Base-by-base conservation (phyloP, 2,329 filamentous ascomycete genomes). In the Claviceps africana region DNA sequence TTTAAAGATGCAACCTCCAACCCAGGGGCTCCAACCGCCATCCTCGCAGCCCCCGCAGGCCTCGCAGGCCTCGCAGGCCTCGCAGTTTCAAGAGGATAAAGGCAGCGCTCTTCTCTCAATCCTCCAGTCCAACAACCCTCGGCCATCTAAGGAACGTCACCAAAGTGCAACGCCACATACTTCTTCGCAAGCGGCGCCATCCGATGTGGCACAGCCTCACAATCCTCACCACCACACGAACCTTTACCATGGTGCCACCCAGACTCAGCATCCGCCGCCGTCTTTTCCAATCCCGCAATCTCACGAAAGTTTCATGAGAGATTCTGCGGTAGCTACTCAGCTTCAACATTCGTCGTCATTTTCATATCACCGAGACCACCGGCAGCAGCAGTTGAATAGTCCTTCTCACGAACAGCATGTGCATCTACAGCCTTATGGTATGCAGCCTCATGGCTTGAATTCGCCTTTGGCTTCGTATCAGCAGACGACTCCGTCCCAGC, bases 161-260 rank as follows among this genome's bases (percentile, higher is more conserved):
- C 48, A 56, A 40, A 53, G 56, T 39, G 44, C 52, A 52, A 60
- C 65, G 54, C 74, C 71, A 43, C 72, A 73, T 49, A 79, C 77
- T 5, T 76, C 79, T 9, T 64, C 78, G 33, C 78, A 84, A 15
- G 76, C 80, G 55, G 70, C 72, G 19, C 66, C 72, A 49, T 62
- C 65, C 5, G 71, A 76, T 28, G 71, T 74, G 22, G 62, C 74
- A 30, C 73, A 77, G 60, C 78, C 81, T 15, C 70, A 68, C 42
- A 78, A 76, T 43, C 79, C 81, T 7, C 79, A 82, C 60, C 73
- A 77, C 52, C 74, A 77, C 49, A 70, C 75, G 15, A 62, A 67
- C 42, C 73, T 74, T 30, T 70, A 71, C 21, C 63, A 75, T 17
- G 72, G 74, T 11, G 56, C 56, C 47, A 57, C 59, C 3, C 58